A percentile compares a stretch with the other conserved stretches of the same genome.
phyloP scores from a whole-genome alignment of 2,329 filamentous ascomycete genomes.

The Fusarium guadeloupense region DNA sequence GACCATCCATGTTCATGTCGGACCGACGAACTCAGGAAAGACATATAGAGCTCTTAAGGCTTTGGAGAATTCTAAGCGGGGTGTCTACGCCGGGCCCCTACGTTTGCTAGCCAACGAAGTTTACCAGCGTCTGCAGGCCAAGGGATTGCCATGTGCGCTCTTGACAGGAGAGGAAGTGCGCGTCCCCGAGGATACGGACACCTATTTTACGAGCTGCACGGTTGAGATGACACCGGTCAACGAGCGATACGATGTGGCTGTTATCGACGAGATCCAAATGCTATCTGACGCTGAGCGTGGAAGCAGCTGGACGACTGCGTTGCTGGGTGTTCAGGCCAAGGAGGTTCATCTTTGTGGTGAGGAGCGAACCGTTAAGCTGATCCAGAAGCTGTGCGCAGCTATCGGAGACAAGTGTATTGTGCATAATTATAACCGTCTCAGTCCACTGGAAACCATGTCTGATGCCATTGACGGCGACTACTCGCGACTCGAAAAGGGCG shows the following conservation, averaged over 20 bases:
- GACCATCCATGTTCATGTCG: slow-evolving; percentile 90
- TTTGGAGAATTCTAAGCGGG: slow-evolving; percentile 77
- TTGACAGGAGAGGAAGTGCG: slow-evolving; percentile 92
- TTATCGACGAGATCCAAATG: slow-evolving; percentile 99
- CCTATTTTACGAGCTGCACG: slow-evolving; percentile 81
- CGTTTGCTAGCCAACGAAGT: slow-evolving; percentile 92
- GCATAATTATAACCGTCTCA: slow-evolving; percentile 85
- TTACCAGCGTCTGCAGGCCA: slow-evolving; percentile 84
- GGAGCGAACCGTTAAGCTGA: slow-evolving; percentile 79
- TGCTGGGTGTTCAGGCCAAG: slow-evolving; percentile 85
- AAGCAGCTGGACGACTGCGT: slow-evolving; percentile 92
- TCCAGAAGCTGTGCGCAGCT: slow-evolving; percentile 78
- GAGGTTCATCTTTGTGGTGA: slow-evolving; percentile 96
- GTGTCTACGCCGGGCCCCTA: slow-evolving; percentile 91
- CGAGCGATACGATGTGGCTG: slow-evolving; percentile 79
- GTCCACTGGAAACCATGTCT: slow-evolving; percentile 73
- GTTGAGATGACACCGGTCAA: slow-evolving; percentile 83
- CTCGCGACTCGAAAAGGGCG: slow-evolving; percentile 79
- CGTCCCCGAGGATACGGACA: slow-evolving; percentile 66
- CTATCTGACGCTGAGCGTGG: slow-evolving; percentile 82
- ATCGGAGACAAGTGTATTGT: slow-evolving; percentile 85
- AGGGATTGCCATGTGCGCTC: slow-evolving; percentile 79
- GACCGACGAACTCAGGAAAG: slow-evolving; percentile 97
- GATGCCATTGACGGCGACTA: slow-evolving; percentile 72
- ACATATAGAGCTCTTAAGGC: slow-evolving; percentile 93